These are phyloP conservation scores for Ustilago tritici DNA, from an alignment of 1,284 basidiomycete genomes.

Conservation along the genomic window DNA sequence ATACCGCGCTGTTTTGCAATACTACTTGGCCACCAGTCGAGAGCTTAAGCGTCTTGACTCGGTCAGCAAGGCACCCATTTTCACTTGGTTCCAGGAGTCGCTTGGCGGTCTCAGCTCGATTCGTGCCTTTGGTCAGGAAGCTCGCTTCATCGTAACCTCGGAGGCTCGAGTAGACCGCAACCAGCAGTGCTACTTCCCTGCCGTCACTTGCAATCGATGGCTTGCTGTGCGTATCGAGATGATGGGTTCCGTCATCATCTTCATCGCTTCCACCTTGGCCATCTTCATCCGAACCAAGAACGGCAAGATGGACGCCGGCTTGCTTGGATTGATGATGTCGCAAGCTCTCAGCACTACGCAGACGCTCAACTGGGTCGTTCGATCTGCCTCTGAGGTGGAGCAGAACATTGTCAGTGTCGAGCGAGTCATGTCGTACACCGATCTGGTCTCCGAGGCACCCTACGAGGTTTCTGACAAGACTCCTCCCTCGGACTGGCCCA, in stretches of 20 bases:
- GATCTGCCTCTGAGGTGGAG: slow-evolving; percentile 89
- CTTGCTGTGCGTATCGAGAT: slow-evolving; percentile 76
- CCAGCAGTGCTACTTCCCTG: slow-evolving; percentile 80
- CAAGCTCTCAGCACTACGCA: slow-evolving; percentile 75
- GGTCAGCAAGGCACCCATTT: slow-evolving; percentile 88
- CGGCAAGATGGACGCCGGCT: slow-evolving; percentile 82
- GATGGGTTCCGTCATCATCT: slow-evolving; percentile 84
- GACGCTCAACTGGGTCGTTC: slow-evolving; percentile 80
- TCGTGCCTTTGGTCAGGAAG: slow-evolving; percentile 73
- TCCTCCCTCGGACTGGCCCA: slow-evolving; percentile 77
- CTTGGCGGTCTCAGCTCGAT: slow-evolving; percentile 87
- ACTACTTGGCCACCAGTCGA: slow-evolving; percentile 89
- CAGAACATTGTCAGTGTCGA: slow-evolving; percentile 86
- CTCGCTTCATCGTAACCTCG: slow-evolving; percentile 81
- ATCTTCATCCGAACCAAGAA: slow-evolving; percentile 73
- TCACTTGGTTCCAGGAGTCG: slow-evolving; percentile 80
- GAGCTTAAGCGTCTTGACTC: slow-evolving; percentile 93
- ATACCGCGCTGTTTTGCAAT: slow-evolving; percentile 70
- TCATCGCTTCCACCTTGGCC: slow-evolving; percentile 79
- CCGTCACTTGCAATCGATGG: slow-evolving; percentile 80
- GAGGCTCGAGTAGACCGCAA: slow-evolving; percentile 85
- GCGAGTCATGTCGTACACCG: slow-evolving; percentile 76
- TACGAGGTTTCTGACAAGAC: slow-evolving; percentile 67
- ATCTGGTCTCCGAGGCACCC: slow-evolving; percentile 82
- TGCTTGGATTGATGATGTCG: slow-evolving; percentile 89